A percentile compares a stretch with the other conserved stretches of the same genome.
Conservation (phyloP, 2,329 filamentous ascomycete species). For the Chalaropsis ovoidea region DNA sequence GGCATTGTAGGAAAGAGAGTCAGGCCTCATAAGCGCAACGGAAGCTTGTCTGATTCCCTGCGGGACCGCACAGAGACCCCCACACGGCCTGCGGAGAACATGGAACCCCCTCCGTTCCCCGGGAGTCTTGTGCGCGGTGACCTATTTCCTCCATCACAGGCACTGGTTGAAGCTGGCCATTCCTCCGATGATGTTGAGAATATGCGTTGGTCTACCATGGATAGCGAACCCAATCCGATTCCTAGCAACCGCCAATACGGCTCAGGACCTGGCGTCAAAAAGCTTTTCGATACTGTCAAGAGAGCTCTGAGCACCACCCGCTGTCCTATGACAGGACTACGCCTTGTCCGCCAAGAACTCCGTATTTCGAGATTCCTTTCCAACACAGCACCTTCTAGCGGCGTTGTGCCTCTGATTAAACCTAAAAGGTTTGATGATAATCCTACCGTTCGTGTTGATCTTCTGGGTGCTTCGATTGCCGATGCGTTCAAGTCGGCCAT, state of each 20-base stretch:
- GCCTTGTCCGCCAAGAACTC: constrained; percentile 32
- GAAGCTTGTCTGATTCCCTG: constrained; percentile 76
- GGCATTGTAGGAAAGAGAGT: constrained; percentile 49
- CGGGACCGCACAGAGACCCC: constrained; percentile 51
- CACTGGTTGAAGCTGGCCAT: constrained; percentile 61
- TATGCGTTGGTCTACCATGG: constrained; percentile 13
- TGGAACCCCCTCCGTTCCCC: constrained; percentile 57
- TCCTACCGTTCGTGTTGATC: constrained; percentile 60
- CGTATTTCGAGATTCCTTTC: constrained; percentile 45
- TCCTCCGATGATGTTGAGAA: constrained; percentile 39
- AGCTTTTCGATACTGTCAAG: constrained; percentile 74
- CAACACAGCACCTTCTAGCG: constrained; percentile 50
- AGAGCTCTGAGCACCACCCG: constrained; percentile 59
- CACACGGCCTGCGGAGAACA: constrained; percentile 46
- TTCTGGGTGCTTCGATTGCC: constrained; percentile 66
- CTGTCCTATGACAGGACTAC: constrained; percentile 28
- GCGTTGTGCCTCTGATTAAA: constrained; percentile 48
- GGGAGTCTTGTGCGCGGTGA: constrained; percentile 83
- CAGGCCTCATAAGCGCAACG: constrained; percentile 69
- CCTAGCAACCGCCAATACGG: neutral
- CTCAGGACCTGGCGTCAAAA: constrained; percentile 61
- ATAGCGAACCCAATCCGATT: neutral
- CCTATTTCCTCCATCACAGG: constrained; percentile 68
- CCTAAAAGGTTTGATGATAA: constrained; percentile 37
- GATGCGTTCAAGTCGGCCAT: constrained; percentile 72